Conservation (phyloP, 1,139 yeast species). For the Magnusiomyces starmeri region DNA sequence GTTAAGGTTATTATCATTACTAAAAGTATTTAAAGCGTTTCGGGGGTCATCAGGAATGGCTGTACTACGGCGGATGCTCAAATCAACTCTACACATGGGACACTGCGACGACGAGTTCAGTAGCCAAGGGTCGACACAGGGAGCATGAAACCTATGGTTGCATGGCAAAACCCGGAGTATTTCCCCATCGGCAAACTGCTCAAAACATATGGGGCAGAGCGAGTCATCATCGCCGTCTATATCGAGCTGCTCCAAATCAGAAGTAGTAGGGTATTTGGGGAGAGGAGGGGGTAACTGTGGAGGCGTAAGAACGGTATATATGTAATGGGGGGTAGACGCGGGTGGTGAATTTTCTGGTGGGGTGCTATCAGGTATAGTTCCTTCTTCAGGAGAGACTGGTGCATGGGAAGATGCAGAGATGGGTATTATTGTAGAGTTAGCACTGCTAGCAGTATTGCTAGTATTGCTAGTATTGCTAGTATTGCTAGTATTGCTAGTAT, state of each 20-base stretch:
- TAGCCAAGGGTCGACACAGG: slow-evolving; percentile 79
- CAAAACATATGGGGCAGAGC: slow-evolving; percentile 74
- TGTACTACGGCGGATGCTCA: slow-evolving; percentile 25
- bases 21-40: slow-evolving; percentile 8
- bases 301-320: background rate
- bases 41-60: slow-evolving; percentile 26
- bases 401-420: no score
- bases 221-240: slow-evolving; percentile 48
- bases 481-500: background rate
- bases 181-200: slow-evolving; percentile 44
- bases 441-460: background rate
- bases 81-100: slow-evolving; percentile 73
- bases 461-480: background rate
- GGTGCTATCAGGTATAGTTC: no score
- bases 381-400: no score
- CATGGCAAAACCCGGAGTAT: slow-evolving; percentile 66
- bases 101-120: slow-evolving; percentile 69
- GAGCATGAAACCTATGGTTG: slow-evolving; percentile 75
- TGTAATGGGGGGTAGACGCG: background rate
- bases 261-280: background rate
- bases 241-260: slow-evolving; percentile 6
- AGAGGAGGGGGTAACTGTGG: background rate
- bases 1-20: slow-evolving; percentile 3
- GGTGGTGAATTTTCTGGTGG: no score
- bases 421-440: background rate